Percentiles rank a stretch among this genome's conserved stretches.
Conservation (phyloP, 1,284 basidiomycete species). For the Cryptococcus jaspeensis region DNA sequence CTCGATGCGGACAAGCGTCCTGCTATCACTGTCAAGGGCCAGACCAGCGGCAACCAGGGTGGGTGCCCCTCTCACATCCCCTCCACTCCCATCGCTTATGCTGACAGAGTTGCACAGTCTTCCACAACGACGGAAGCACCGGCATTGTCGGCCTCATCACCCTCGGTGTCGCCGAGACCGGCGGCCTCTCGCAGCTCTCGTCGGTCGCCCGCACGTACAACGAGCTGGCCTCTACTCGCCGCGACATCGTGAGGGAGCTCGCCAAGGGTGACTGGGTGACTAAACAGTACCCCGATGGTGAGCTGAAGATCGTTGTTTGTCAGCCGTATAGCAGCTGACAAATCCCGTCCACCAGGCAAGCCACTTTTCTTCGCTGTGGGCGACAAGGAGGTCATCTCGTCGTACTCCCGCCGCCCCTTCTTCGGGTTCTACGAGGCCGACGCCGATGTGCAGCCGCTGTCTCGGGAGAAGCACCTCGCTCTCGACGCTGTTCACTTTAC, state of each 20-base stretch:
- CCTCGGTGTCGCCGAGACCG: conserved; percentile 25
- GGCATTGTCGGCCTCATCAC: conserved; percentile 28
- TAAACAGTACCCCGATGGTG: conserved; percentile 18
- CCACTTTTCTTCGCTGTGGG: conserved; percentile 17
- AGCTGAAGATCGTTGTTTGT: neutral
- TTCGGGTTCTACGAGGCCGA: conserved; percentile 33
- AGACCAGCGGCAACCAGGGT: conserved; percentile 34
- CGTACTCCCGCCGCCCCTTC: conserved; percentile 29
- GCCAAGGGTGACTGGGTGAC: conserved; percentile 25
- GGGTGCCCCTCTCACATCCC: neutral
- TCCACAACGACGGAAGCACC: conserved; percentile 27
- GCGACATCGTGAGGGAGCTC: conserved; percentile 28
- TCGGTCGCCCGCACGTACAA: conserved; percentile 31
- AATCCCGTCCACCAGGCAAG: conserved; percentile 5
- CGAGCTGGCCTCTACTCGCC: conserved; percentile 16
- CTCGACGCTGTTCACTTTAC: conserved; percentile 34
- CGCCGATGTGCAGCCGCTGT: conserved; percentile 21
- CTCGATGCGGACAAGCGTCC: conserved; percentile 27
- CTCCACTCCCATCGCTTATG: too few relatives aligned
- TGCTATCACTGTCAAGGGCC: conserved; percentile 27
- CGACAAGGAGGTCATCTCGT: conserved; percentile 18
- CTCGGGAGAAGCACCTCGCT: conserved; percentile 27
- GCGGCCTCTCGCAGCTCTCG: conserved; percentile 26
- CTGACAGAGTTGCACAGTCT: conserved; percentile 14
- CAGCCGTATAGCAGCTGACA: neutral